A percentile compares a stretch with the other conserved stretches of the same genome.
Conservation (phyloP, 176 grass and related monocot genomes). For the Saccharum spontaneum region DNA sequence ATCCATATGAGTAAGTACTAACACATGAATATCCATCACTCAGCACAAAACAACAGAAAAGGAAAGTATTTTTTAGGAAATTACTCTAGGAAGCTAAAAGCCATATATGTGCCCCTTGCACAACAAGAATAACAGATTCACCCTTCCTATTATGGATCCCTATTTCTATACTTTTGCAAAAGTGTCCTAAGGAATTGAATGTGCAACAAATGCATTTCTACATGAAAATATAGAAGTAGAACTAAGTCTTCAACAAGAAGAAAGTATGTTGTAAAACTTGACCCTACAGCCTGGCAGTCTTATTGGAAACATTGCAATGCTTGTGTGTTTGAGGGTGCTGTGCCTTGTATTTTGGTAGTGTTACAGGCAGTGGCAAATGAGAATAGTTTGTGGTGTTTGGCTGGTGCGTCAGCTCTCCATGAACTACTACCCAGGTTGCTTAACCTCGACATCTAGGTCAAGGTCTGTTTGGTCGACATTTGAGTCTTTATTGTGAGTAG, state of each 20-base stretch:
- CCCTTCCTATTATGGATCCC: background rate
- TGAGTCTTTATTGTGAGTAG: no score
- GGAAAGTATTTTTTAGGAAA: background rate
- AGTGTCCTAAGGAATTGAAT: background rate
- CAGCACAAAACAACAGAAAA: constrained; percentile 23
- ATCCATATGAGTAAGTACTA: background rate
- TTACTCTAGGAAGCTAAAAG: constrained; percentile 13
- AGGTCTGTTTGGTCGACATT: no score
- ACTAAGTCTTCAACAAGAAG: background rate
- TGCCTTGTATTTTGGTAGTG: background rate
- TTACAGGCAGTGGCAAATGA: background rate
- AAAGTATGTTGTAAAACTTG: background rate
- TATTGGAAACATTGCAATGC: background rate
- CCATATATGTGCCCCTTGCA: background rate
- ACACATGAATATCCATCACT: constrained; percentile 7
- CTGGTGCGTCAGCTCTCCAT: background rate
- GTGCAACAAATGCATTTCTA: constrained; percentile 6
- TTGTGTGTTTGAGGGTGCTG: background rate
- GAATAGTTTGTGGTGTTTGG: background rate
- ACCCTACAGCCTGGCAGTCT: no score
- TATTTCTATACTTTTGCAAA: constrained; percentile 3
- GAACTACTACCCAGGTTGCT: background rate
- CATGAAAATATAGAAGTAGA: background rate
- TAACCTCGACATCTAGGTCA: background rate
- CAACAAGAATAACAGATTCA: background rate